phyloP scores from a whole-genome alignment of 202 grass and related monocot genomes.

The Panicum hallii region DNA sequence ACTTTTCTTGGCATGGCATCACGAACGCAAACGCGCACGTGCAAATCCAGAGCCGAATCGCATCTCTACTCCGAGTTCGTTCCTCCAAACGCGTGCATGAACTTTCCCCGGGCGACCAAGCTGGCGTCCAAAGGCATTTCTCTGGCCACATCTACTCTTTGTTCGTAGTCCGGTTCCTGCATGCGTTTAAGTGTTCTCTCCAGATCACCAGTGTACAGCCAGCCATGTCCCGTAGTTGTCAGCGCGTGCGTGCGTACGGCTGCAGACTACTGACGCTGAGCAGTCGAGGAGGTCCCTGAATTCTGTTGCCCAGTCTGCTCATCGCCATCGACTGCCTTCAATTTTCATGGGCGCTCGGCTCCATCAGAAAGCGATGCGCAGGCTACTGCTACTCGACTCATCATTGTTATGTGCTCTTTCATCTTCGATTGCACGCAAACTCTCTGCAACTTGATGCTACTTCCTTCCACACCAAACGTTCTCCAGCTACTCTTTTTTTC shows the following conservation, averaged over 20 bases:
- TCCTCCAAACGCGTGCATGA: not conserved
- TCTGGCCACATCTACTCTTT: too few species aligned
- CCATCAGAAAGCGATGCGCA: conserved; percentile 27
- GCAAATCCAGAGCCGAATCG: not conserved
- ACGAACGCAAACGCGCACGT: not conserved
- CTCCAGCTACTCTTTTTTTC: not conserved
- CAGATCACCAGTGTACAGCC: not conserved
- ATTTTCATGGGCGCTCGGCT: not conserved
- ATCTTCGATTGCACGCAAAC: conserved; percentile 26
- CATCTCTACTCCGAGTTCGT: not conserved
- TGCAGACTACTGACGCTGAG: not conserved
- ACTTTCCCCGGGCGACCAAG: not conserved
- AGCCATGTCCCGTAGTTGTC: not conserved
- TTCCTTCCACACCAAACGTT: conserved; percentile 26
- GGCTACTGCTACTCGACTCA: not conserved
- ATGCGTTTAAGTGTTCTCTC: not conserved
- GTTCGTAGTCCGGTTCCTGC: not conserved
- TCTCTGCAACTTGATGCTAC: conserved; percentile 13
- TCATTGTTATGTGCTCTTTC: not conserved
- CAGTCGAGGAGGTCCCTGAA: not conserved
- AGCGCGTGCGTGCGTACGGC: not conserved
- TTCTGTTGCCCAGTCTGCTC: conserved; percentile 26
- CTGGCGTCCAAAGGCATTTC: not conserved
- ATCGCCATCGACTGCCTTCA: conserved; percentile 16
- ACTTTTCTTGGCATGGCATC: not conserved